Percentiles rank a stretch among this genome's conserved stretches.
Evolutionary conservation across 768 basidiomycete genomes (phyloP).

Genomic region (Phaeotremella skinneri): DNA sequence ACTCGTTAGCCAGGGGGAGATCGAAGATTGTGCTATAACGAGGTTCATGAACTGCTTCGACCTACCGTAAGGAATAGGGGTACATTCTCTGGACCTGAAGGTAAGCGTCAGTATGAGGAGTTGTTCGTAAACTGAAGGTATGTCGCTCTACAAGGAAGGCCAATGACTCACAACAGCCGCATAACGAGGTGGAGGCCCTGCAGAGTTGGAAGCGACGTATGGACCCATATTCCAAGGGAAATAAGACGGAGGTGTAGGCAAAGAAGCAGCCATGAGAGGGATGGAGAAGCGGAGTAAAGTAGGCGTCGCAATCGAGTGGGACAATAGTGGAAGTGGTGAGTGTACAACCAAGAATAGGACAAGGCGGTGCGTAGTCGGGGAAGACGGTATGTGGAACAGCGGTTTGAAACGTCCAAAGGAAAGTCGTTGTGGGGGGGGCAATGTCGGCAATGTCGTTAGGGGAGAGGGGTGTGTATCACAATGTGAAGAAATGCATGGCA

Average conservation of each 20-base stretch:
- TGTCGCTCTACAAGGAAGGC: background rate
- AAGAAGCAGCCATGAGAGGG: no score
- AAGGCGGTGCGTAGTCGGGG: background rate
- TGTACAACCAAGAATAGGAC: no score
- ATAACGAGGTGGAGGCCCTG: constrained; percentile 33
- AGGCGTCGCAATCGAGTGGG: no score
- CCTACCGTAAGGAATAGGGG: constrained; percentile 32
- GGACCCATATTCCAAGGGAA: no score
- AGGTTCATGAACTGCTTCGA: background rate
- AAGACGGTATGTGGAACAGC: background rate
- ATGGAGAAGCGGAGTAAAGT: no score
- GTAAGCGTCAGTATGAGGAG: constrained; percentile 1
- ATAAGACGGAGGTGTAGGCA: no score
- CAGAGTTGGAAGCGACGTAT: background rate
- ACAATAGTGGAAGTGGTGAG: no score
- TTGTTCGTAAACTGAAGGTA: background rate
- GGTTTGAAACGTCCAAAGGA: background rate
- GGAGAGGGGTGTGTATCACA: no score
- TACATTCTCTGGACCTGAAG: constrained; percentile 28
- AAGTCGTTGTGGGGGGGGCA: no score
- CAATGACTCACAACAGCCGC: constrained; percentile 12
- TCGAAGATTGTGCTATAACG: background rate
- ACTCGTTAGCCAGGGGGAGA: background rate
- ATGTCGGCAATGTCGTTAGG: no score
- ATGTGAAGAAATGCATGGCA: no score